These are phyloP conservation scores for Glonium stellatum DNA, from an alignment of 495 filamentous ascomycete genomes.

Conservation along the genomic window DNA sequence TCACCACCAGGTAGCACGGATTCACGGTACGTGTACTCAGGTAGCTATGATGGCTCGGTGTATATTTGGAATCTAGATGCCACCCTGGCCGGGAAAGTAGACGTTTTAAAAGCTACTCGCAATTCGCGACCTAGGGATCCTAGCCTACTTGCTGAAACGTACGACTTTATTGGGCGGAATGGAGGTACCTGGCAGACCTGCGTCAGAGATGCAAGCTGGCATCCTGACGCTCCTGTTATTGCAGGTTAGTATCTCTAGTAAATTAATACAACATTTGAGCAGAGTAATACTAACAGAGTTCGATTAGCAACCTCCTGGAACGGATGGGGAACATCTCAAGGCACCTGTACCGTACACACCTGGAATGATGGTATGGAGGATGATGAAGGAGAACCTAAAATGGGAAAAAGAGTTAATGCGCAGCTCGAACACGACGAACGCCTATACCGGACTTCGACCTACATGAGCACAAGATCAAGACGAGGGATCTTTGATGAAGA, in stretches of 20 bases:
- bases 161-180: slow-evolving; percentile 29
- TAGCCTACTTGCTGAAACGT: slow-evolving; percentile 29
- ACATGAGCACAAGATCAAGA: not conserved
- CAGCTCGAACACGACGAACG: slow-evolving; percentile 37
- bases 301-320: slow-evolving; percentile 69
- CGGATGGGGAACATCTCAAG: slow-evolving; percentile 58
- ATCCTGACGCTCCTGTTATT: slow-evolving; percentile 80
- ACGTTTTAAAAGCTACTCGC: slow-evolving; percentile 63
- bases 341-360: slow-evolving; percentile 69
- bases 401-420: slow-evolving; percentile 51
- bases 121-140: slow-evolving; percentile 50
- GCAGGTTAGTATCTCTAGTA: slow-evolving; percentile 54
- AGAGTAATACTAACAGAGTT: slow-evolving; percentile 4
- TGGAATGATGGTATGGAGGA: slow-evolving; percentile 59
- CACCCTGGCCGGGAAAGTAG: slow-evolving; percentile 71
- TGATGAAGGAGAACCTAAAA: slow-evolving; percentile 61
- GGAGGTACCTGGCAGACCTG: slow-evolving; percentile 63
- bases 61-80: slow-evolving; percentile 93
- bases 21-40: slow-evolving; percentile 86
- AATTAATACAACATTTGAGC: not conserved
- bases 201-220: slow-evolving; percentile 92
- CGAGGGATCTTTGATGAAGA: slow-evolving; percentile 20
- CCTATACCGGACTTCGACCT: slow-evolving; percentile 11
- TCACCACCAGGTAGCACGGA: slow-evolving; percentile 83
- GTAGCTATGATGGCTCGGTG: slow-evolving; percentile 78